Evolutionary conservation across 1,284 basidiomycete genomes (phyloP), one percentile per base, ranked within the genome.

Genomic region (Violaceomyces palustris): DNA sequence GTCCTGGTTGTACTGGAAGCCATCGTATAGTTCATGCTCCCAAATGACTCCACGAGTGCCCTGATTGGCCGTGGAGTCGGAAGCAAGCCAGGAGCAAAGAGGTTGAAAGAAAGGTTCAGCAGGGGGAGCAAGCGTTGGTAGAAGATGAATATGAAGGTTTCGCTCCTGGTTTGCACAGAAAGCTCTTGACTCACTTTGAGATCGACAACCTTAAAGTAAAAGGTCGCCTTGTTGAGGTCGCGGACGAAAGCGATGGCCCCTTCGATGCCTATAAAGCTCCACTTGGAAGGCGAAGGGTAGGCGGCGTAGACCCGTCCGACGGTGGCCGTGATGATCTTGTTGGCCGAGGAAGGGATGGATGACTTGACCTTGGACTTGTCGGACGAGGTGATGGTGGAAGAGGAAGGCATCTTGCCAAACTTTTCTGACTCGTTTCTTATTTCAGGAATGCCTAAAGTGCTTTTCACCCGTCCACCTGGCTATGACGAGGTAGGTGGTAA

Each of bases 1-100:
- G 72, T 97, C 93, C 69, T 87, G 81, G 68, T 83, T 80, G 74
- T 90, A 90, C 50, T 86, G 82, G 54, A 94, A 83, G 33, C 83
- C 84, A 28, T 87, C 81, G 60, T 92, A 94, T 3, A 96, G 75
- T 72, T 94, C 91, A 64, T 96, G 88, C 56, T 91, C 84, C 93
- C 93, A 98, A 32, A 92, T 83, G 23, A 92, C 81, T 9, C 90
- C 91, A 39, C 88, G 77, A 1, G 86, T 88, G 11, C 88, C 87
- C 66, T 78, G 58, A 10, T n/a, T 8, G 9, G 26, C n/a, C 9
- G 26, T n/a, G 26, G 26, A 28, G 26, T 8, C 26, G 26, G n/a
- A n/a, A n/a, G n/a, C n/a, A n/a, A n/a, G n/a, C n/a, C n/a, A n/a
- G n/a, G n/a, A n/a, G n/a, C n/a, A n/a, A n/a, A n/a, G n/a, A n/a